Base-by-base conservation (phyloP, 2,329 filamentous ascomycete genomes). In the Botrytis deweyae region DNA sequence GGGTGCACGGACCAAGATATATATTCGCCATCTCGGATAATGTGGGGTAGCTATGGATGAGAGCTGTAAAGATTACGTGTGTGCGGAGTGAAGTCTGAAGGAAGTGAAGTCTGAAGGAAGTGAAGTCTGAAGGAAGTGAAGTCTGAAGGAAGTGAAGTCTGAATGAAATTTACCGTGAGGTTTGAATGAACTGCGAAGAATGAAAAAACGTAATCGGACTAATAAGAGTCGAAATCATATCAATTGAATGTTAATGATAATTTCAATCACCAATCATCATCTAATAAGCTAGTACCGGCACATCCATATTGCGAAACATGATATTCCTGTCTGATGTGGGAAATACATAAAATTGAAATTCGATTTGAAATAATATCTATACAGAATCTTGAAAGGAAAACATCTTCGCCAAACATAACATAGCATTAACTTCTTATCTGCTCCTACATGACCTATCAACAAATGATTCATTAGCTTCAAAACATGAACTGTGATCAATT, bases 1-100 rank as follows among this genome's bases (percentile, higher is more conserved):
- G 6, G n/a, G 5, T 22, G 65, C 65, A 68, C 65, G 62, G 62
- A 33, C 62, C 40, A 29, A 3, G 8, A 22, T 22, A 29, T 29
- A 25, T 5, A 40, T 40, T 68, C 8, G 33, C 40, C 62, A 33
- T 44, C 62, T 46, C n/a, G 22, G 25, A 63, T 40, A 40, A 55
- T 33, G 65, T 68, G 65, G 33, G 46, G 65, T 67, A 67, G 46
- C 14, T 55, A 55, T 67, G 44, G 64, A 67, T 67, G 65, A 40
- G 44, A 66, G 44, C 62, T 64, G 62, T 42, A n/a, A n/a, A n/a
- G 38, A 40, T 55, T n/a, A 52, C 25, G 25, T 55, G 10, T 4
- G 33, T 36, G 16, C 29, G 9, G 14, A 59, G 18, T 59, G 29
- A 36, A 36, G 29, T 61, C 33, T 40, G 12, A 20, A 44, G 29